phyloP scores from a whole-genome alignment of 176 grass and related monocot genomes.

The Bromus sterilis region DNA sequence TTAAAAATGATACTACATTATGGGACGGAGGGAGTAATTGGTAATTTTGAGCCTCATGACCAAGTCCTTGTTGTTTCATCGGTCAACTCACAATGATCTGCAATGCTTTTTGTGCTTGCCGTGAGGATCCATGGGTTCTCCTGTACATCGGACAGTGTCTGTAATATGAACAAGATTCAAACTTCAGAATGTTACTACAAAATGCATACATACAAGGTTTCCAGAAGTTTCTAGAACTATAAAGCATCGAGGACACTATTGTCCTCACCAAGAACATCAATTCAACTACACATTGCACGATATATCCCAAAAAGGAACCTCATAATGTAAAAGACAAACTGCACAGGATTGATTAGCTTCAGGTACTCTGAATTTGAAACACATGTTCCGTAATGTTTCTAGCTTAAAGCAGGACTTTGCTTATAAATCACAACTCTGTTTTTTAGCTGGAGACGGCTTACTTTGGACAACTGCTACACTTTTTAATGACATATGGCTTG shows the following conservation, averaged over 20 bases:
- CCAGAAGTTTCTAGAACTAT: background rate
- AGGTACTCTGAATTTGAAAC: background rate
- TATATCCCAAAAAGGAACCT: background rate
- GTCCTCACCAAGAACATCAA: background rate
- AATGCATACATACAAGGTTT: background rate
- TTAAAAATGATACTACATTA: too few relatives aligned
- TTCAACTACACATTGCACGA: background rate
- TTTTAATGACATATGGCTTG: background rate
- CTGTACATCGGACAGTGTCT: background rate
- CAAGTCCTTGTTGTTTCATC: background rate
- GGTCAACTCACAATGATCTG: background rate
- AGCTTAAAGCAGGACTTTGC: background rate
- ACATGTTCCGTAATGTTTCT: background rate
- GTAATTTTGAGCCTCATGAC: background rate
- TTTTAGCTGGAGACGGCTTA: background rate
- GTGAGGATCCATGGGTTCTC: background rate
- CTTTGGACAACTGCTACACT: background rate
- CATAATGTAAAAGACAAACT: background rate
- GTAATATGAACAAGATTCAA: background rate
- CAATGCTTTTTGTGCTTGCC: background rate
- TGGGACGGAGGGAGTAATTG: too few relatives aligned
- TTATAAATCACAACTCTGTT: background rate
- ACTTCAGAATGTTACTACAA: background rate
- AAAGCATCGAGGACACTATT: background rate
- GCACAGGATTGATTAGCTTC: background rate